Evolutionary conservation across 352 stramenopile species (phyloP).

Genomic region (Phytophthora meadii): DNA sequence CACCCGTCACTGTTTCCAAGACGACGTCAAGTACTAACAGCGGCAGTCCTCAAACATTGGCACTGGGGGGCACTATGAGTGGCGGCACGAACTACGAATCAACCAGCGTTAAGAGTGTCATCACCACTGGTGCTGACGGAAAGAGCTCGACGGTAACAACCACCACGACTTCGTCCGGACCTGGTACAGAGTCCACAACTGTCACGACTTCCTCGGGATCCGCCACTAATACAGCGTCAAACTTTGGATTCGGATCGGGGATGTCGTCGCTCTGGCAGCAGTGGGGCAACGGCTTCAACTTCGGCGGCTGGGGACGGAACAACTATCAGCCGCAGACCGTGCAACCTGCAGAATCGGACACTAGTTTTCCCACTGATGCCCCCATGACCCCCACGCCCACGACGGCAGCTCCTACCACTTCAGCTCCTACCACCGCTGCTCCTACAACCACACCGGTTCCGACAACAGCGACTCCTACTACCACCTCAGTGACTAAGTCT

Average conservation of each 20-base stretch:
- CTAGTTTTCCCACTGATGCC: conserved; percentile 9
- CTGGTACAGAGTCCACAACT: conserved; percentile 28
- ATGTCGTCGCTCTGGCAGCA: conserved; percentile 33
- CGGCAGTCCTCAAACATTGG: conserved; percentile 12
- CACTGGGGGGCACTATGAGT: conserved; percentile 6
- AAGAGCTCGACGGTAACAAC: conserved; percentile 30
- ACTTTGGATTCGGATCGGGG: conserved; percentile 20
- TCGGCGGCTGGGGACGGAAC: conserved; percentile 19
- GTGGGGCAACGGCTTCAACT: conserved; percentile 38
- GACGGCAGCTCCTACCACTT: conserved; percentile 8
- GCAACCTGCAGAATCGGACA: conserved; percentile 26
- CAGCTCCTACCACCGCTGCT: conserved; percentile 17
- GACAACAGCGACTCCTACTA: conserved; percentile 15
- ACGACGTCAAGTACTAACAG: conserved; percentile 23
- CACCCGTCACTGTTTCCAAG: conserved; percentile 11
- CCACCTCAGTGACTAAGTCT: conserved; percentile 18
- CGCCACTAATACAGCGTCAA: conserved; percentile 7
- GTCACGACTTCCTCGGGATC: conserved; percentile 34
- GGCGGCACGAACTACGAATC: conserved; percentile 8
- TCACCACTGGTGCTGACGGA: conserved; percentile 26
- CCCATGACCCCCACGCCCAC: conserved; percentile 9
- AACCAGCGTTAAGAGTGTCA: conserved; percentile 25
- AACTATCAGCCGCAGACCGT: conserved; percentile 32
- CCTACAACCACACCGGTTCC: conserved; percentile 10
- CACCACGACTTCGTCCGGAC: conserved; percentile 30